Evolutionary conservation across 2,329 filamentous ascomycete species (phyloP).

Genomic region (Tolypocladium inflatum): DNA sequence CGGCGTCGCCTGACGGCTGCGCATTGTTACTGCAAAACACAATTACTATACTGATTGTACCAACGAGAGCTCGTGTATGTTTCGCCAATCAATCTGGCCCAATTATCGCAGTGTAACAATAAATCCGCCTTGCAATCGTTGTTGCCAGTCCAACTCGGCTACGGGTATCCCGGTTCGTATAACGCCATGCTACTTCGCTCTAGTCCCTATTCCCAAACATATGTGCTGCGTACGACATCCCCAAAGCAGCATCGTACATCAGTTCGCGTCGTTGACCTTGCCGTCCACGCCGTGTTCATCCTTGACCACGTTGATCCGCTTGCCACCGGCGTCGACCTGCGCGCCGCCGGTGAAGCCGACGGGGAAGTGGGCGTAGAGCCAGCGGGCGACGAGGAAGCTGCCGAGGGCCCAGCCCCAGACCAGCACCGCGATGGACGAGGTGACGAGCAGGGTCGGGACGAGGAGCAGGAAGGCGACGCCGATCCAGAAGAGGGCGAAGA

Average conservation of each 20-base stretch:
- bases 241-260: background rate
- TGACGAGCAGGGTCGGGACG: conserved; percentile 58
- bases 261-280: background rate
- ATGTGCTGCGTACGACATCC: background rate
- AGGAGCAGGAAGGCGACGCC: conserved; percentile 58
- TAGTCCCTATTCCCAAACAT: background rate
- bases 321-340: conserved; percentile 11
- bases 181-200: background rate
- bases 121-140: background rate
- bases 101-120: background rate
- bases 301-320: conserved; percentile 10
- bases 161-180: background rate
- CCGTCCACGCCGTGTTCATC: conserved; percentile 12
- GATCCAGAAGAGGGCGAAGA: conserved; percentile 60
- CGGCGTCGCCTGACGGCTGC: background rate
- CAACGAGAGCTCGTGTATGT: too few relatives aligned
- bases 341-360: conserved; percentile 9
- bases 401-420: conserved; percentile 60
- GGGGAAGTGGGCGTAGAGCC: conserved; percentile 31
- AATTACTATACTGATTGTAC: background rate
- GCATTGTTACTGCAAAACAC: background rate
- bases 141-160: background rate
- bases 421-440: conserved; percentile 50
- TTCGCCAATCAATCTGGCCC: background rate
- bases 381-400: conserved; percentile 42